Conservation (phyloP, 306 rosid genomes). For the Inga leiocalycina region DNA sequence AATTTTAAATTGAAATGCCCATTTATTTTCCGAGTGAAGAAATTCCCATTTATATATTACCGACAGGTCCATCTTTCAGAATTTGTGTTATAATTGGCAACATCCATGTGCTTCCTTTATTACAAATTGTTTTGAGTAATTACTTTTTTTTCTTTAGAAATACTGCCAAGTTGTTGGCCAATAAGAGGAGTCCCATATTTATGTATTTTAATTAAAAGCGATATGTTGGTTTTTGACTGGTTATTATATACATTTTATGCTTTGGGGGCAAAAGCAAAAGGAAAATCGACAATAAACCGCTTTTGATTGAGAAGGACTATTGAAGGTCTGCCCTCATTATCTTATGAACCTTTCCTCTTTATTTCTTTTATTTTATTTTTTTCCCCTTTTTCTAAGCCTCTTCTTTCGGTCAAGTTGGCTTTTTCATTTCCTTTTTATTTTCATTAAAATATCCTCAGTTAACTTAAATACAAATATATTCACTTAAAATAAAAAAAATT, state of each 20-base stretch:
- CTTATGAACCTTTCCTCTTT: not conserved
- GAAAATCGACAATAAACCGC: slow-evolving; percentile 11
- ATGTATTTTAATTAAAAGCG: not conserved
- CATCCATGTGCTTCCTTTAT: not conserved
- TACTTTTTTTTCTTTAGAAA: not conserved
- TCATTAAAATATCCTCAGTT: not conserved
- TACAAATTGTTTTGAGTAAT: not conserved
- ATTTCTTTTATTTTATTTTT: not conserved
- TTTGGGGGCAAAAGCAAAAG: slow-evolving; percentile 18
- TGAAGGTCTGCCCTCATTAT: not conserved
- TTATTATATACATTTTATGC: not conserved
- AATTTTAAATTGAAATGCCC: too few relatives aligned
- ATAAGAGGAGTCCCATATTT: slow-evolving; percentile 9
- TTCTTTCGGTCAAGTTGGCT: slow-evolving; percentile 24
- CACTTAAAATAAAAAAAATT: not conserved
- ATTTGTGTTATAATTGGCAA: not conserved
- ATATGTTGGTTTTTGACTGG: not conserved
- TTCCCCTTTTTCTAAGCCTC: not conserved
- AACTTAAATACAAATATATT: not conserved
- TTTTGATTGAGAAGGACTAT: slow-evolving; percentile 20
- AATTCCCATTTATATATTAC: too few relatives aligned
- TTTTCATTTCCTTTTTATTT: not conserved
- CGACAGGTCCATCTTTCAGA: too few relatives aligned
- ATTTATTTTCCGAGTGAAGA: too few relatives aligned
- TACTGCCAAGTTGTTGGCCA: not conserved